Conservation (phyloP, 192 early-diverging fungal species). For the Coemansia aciculifera region DNA sequence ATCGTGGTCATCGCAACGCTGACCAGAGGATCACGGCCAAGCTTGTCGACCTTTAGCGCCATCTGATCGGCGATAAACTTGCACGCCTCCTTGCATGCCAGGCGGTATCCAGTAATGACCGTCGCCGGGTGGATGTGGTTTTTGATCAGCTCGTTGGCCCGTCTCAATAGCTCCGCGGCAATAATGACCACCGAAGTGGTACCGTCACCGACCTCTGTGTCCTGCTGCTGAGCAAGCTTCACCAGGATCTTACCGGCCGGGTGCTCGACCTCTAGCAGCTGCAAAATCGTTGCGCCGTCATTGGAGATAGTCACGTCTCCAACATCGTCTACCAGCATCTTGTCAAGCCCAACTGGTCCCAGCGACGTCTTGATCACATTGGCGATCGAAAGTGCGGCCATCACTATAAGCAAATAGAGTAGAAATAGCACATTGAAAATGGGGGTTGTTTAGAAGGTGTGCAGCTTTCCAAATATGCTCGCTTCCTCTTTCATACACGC, state of each 20-base stretch:
- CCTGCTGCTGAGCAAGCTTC: constrained; percentile 98
- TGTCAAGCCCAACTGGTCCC: constrained; percentile 98
- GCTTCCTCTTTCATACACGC: background rate
- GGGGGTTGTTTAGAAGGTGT: background rate
- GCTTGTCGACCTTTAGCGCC: constrained; percentile 90
- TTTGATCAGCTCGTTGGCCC: constrained; percentile 97
- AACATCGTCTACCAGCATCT: constrained; percentile 99
- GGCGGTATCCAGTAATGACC: constrained; percentile 95
- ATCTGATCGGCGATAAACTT: constrained; percentile 97
- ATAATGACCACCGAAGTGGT: constrained; percentile 99
- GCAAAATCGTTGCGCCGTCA: constrained; percentile 98
- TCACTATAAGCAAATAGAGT: constrained; percentile 63
- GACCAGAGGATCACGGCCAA: constrained; percentile 89
- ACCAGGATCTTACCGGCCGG: constrained; percentile 96
- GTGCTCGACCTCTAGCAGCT: constrained; percentile 97
- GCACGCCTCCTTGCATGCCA: constrained; percentile 96
- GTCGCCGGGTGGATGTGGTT: constrained; percentile 99
- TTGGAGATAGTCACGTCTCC: constrained; percentile 99
- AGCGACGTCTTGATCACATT: constrained; percentile 99
- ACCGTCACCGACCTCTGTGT: constrained; percentile 99
- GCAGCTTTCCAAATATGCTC: no score
- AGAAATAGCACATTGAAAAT: background rate
- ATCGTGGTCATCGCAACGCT: constrained; percentile 98
- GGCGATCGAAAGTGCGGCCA: constrained; percentile 92
- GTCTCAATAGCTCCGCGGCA: constrained; percentile 92